Evolutionary conservation across 192 early-diverging fungal genomes (phyloP), one percentile per base, ranked within the genome.

Genomic region (Coemansia sp.): DNA sequence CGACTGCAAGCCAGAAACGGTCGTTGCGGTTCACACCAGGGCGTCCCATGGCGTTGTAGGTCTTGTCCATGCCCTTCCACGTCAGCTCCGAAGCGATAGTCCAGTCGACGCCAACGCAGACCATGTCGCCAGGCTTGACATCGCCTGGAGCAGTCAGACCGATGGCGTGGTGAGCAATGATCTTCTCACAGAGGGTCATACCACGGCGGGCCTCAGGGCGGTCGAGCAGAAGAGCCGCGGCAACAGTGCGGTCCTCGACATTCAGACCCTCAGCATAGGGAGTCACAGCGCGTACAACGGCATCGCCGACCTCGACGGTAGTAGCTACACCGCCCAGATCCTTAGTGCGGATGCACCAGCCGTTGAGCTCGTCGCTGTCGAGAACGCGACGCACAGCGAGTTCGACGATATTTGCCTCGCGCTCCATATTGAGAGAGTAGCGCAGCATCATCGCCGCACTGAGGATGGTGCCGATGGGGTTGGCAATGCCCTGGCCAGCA

Each of bases 401-500:
- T 85, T 99, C 98, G 41, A 99, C 71, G 15, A 93, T 92, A 65
- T 89, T 86, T 60, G 96, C 96, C 80, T 99, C 96, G 61, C 84
- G 78, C 68, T 94, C 91, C 77, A 97, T 78, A 68, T 89, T 90
- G 68, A 99, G 86, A 40, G 96, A 98, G 86, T 98, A 99, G 63
- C 91, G 88, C 69, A 99, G 85, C 80, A 99, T 82, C 87, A 99
- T 87, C 27, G 98, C 96, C 35, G 87, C 92, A 71, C 89, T 92
- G 64, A 99, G 91, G 70, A 99, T 99, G 47, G 96, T 98, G 43
- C 95, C 98, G 39, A 99, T 89, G 29, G 98, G 98, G 83, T 99
- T 99, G 50, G 95, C 95, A 68, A 96, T 90, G 44, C 91, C 92
- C 83, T 97, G 88, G 45, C 98, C 98, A 40, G 98, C 95, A 83